Evolutionary conservation across 148 eudicot species (phyloP).

Genomic region (Bassia scoparia): DNA sequence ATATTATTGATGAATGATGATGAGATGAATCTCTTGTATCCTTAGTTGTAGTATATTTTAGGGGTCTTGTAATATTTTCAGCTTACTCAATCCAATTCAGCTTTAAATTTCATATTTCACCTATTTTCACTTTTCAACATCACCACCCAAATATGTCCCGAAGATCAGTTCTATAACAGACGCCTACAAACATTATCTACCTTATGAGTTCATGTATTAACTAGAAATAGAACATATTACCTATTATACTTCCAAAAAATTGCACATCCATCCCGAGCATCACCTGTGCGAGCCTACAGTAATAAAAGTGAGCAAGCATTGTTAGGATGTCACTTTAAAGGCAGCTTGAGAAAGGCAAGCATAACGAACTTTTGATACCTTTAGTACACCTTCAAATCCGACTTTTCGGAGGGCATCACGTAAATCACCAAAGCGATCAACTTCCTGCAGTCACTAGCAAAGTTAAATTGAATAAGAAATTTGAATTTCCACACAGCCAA

Average conservation of each 20-base stretch:
- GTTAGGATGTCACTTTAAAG: slow-evolving; percentile 9
- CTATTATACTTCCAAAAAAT: slow-evolving; percentile 74
- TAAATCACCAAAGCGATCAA: slow-evolving; percentile 69
- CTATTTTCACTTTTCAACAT: too few relatives aligned
- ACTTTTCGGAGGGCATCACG: slow-evolving; percentile 44
- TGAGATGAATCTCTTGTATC: too few relatives aligned
- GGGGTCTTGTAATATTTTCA: too few relatives aligned
- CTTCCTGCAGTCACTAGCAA: slow-evolving; percentile 55
- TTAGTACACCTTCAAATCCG: slow-evolving; percentile 66
- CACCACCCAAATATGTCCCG: too few relatives aligned
- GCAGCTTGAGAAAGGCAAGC: background rate
- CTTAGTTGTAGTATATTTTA: too few relatives aligned
- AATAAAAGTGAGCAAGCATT: slow-evolving; percentile 10
- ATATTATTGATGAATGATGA: too few relatives aligned
- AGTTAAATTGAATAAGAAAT: slow-evolving; percentile 1
- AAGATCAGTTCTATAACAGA: too few relatives aligned
- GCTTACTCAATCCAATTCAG: too few relatives aligned
- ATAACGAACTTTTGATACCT: slow-evolving; percentile 41
- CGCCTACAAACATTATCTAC: background rate
- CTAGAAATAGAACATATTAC: slow-evolving; percentile 36
- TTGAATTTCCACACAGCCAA: background rate
- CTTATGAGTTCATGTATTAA: background rate
- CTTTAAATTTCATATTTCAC: too few relatives aligned
- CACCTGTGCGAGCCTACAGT: slow-evolving; percentile 71
- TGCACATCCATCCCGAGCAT: slow-evolving; percentile 87